Evolutionary conservation across 192 early-diverging fungal genomes (phyloP).

Genomic region (Backusella tarrabulga): DNA sequence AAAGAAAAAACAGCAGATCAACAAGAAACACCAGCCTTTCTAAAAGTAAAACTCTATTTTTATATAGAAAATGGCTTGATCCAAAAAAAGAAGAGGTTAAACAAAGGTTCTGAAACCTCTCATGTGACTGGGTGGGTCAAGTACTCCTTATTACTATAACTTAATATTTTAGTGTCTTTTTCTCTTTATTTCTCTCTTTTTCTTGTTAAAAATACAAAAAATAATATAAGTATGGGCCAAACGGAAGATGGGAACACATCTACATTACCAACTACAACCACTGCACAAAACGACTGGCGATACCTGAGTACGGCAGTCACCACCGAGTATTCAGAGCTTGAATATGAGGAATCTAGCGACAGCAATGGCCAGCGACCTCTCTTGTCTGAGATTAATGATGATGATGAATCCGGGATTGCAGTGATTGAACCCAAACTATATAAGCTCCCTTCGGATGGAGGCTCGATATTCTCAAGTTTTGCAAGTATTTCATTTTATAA

Average conservation of each 20-base stretch:
- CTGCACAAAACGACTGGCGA: constrained; percentile 1
- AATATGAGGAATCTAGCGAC: constrained; percentile 29
- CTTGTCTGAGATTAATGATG: constrained; percentile 10
- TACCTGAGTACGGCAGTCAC: background rate
- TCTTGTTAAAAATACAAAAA: background rate
- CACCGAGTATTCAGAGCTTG: constrained; percentile 29
- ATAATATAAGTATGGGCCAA: background rate
- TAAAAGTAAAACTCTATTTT: background rate
- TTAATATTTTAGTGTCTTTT: background rate
- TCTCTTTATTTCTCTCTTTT: background rate
- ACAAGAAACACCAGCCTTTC: background rate
- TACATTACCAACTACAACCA: background rate
- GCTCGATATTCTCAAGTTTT: constrained; percentile 55
- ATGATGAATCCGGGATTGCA: constrained; percentile 12
- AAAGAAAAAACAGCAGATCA: background rate
- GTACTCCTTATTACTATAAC: background rate
- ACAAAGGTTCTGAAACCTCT: background rate
- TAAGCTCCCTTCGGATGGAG: constrained; percentile 49
- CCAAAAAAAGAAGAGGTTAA: background rate
- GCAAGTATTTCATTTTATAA: constrained; percentile 19
- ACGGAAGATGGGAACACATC: background rate
- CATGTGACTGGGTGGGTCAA: background rate
- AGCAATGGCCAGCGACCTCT: background rate
- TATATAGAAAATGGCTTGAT: background rate
- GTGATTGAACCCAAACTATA: constrained; percentile 12